Conservation (phyloP, 495 filamentous ascomycete genomes). For the Aspergillus baeticus region DNA sequence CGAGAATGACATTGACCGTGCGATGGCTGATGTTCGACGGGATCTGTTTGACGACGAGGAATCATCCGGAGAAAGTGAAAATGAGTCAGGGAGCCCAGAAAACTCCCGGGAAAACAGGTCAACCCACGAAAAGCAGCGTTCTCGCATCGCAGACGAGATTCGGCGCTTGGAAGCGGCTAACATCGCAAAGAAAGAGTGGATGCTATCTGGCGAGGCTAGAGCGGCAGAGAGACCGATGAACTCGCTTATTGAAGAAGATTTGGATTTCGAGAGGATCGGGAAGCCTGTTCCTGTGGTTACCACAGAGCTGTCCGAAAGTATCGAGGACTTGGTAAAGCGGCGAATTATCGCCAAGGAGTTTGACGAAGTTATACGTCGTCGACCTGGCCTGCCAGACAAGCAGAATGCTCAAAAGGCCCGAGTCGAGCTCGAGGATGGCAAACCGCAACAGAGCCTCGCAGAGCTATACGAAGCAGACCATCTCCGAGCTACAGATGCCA, state of each 20-base stretch:
- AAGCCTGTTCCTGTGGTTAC: conserved; percentile 95
- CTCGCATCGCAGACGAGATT: conserved; percentile 83
- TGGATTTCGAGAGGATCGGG: conserved; percentile 94
- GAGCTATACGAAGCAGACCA: conserved; percentile 96
- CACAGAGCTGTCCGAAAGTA: conserved; percentile 85
- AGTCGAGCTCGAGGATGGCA: conserved; percentile 84
- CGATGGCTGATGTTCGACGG: conserved; percentile 86
- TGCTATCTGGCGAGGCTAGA: conserved; percentile 81
- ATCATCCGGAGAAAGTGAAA: conserved; percentile 49
- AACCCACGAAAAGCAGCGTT: conserved; percentile 81
- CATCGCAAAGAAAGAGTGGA: conserved; percentile 90
- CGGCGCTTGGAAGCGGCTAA: conserved; percentile 84
- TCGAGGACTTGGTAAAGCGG: conserved; percentile 91
- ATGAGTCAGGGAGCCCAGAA: conserved; percentile 28
- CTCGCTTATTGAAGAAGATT: conserved; percentile 88
- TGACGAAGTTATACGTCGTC: conserved; percentile 83
- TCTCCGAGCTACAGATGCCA: conserved; percentile 70
- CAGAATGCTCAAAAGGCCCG: conserved; percentile 61
- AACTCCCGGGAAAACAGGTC: conserved; percentile 63
- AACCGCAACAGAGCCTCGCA: conserved; percentile 80
- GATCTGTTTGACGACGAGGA: conserved; percentile 87
- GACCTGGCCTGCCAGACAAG: conserved; percentile 54
- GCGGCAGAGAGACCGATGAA: conserved; percentile 82
- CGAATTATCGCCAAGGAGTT: conserved; percentile 90
- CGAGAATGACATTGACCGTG: conserved; percentile 71